Base-by-base conservation (phyloP, 2,329 filamentous ascomycete genomes). In the Rasamsonia emersonii region DNA sequence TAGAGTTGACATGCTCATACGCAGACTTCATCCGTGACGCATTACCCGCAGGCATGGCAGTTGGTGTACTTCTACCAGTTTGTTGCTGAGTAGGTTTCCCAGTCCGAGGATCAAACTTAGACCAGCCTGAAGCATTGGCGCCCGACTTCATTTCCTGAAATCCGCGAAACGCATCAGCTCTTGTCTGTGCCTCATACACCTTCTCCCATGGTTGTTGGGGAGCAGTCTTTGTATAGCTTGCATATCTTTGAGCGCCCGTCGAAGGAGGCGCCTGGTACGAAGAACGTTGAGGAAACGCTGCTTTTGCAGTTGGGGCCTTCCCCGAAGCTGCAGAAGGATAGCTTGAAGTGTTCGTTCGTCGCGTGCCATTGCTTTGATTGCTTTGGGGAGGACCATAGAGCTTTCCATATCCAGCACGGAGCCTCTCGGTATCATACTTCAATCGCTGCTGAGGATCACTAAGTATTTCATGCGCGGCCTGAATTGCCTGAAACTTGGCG, bases 401-500 rank as follows among this genome's bases (percentile, higher is more conserved):
- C 24, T 51, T 58, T n/a, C 51, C 56, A 45, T 48, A 58, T 9
- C 65, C 66, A 32, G 62, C 64, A 37, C 70, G 72, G 35, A 68
- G 59, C 33, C 75, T 64, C 40, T 77, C 73, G n/a, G 64, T 64
- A 50, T 81, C 77, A 45, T 81, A 81, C 50, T 72, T 75, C 21
- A 65, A 51, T 39, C 76, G 72, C 44, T 67, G 62, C n/a, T 62
- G 59, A 2, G 71, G 61, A 45, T 81, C 77, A 42, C 65, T 70
- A 27, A 84, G 64, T 32, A 94, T 70, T 54, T 94, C 86, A 51
- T 93, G 79, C 14, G 86, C 86, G 4, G 82, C 76, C 58, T 93
- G 84, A 29, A 94, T 93, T 30, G 79, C 74, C 56, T 93, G 83
- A 50, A 94, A 94, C 50, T 84, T 82, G 18, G 80, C 70, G 43